Evolutionary conservation across 1,139 yeast genomes (phyloP).

Genomic region (Pneumocystis oryctolagi): DNA sequence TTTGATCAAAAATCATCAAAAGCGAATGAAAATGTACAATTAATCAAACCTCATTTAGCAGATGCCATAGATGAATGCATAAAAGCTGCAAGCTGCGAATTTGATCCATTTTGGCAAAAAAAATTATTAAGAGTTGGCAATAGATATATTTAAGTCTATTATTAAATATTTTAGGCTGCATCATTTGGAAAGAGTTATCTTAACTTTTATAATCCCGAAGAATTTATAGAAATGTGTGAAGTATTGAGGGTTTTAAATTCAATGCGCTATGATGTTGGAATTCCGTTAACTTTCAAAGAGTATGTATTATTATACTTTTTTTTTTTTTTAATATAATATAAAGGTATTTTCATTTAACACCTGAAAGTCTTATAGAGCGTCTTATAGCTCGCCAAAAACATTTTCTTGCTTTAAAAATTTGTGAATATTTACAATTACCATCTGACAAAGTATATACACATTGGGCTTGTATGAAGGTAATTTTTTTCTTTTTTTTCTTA

Average conservation of each 20-base stretch:
- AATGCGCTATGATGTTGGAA: slow-evolving; percentile 49
- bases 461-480: slow-evolving; percentile 64
- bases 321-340: neutral
- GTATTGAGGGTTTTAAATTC: slow-evolving; percentile 55
- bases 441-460: slow-evolving; percentile 46
- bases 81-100: slow-evolving; percentile 61
- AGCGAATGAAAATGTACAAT: slow-evolving; percentile 64
- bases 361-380: slow-evolving; percentile 39
- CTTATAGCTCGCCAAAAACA: slow-evolving; percentile 49
- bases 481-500: slow-evolving; percentile 18
- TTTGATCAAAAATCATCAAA: slow-evolving; percentile 57
- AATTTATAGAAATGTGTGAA: slow-evolving; percentile 47
- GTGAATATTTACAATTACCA: slow-evolving; percentile 39
- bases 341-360: slow-evolving; percentile 22
- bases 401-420: slow-evolving; percentile 47
- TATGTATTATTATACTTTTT: slow-evolving; percentile 17
- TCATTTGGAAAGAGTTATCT: slow-evolving; percentile 69
- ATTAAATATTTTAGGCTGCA: slow-evolving; percentile 36
- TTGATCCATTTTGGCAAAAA: slow-evolving; percentile 67
- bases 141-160: neutral
- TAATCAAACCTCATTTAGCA: slow-evolving; percentile 38
- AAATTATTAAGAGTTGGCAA: slow-evolving; percentile 35
- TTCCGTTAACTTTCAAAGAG: slow-evolving; percentile 50
- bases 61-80: slow-evolving; percentile 61
- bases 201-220: slow-evolving; percentile 35